Evolutionary conservation across 495 filamentous ascomycete genomes (phyloP), one percentile per base, ranked within the genome.

Genomic region (Penicilliopsis zonata): DNA sequence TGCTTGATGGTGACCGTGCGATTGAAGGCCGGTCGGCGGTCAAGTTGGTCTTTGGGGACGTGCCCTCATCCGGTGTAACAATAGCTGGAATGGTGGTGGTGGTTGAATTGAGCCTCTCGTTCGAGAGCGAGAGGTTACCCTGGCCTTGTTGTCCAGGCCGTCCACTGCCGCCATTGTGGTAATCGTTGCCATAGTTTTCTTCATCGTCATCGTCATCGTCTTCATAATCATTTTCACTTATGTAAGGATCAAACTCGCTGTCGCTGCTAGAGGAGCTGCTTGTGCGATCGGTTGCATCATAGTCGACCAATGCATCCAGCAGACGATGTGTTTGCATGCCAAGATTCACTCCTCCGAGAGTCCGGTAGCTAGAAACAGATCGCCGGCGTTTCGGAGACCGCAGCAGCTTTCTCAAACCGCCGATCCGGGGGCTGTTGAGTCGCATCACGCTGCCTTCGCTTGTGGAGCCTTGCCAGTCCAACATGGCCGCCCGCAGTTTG

Each of bases 301-400:
- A 56, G 31, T 70, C 60, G 10, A 86, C 59, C 8, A 82, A 70
- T 17, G 76, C 66, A 34, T 76, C 68, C 12, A 74, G 67, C 4
- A 92, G 55, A 29, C 74, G 70, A 31, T 86, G 80, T 7, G 85
- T 86, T 33, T 76, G 74, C 65, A 90, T 88, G 9, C 80, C 80
- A 20, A 88, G 57, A 31, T 57, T 78, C 34, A 78, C 57, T 15
- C 76, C 74, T 15, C 21, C 21, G 21, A 82, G 41, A 30, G 70
- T 72, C 18, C 65, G 61, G 38, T 85, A 55, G 13, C 73, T 72
- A 10, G 71, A 74, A 23, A 86, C 70, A 0, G 78, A 82, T 15
- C 73, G 70, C 33, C 70, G 72, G 42, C 68, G 69, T 38, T 59
- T 64, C 1, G 52, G 47, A 16, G 54, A 61, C 19, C 58, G 50